These are phyloP conservation scores for Aegle marmelos DNA, from an alignment of 345 rosid species.

Conservation along the genomic window DNA sequence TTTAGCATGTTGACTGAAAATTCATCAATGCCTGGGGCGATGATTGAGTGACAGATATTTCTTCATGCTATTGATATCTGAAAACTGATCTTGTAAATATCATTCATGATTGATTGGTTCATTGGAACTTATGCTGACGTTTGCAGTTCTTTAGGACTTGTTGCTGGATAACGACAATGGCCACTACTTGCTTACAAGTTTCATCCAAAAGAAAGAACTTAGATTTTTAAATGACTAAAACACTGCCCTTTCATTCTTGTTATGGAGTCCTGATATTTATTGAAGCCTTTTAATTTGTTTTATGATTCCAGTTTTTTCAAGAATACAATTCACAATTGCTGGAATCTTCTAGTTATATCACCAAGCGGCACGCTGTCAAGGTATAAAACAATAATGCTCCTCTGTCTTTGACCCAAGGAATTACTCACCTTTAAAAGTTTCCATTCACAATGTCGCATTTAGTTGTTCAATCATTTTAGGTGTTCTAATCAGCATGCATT, in stretches of 20 bases:
- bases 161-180: neutral
- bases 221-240: neutral
- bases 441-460: neutral
- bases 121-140: neutral
- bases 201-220: neutral
- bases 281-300: neutral
- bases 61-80: neutral
- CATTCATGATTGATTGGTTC: neutral
- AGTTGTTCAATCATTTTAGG: neutral
- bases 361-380: conserved; percentile 50
- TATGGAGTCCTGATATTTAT: neutral
- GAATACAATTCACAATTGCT: conserved; percentile 41
- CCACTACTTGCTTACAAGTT: neutral
- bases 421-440: neutral
- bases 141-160: neutral
- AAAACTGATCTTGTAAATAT: neutral
- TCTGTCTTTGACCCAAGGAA: neutral
- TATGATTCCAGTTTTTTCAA: conserved; percentile 37
- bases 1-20: neutral
- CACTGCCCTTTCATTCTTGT: neutral
- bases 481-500: neutral
- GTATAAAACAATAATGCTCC: conserved; percentile 15
- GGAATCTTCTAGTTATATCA: conserved; percentile 40
- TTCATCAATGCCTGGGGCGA: neutral
- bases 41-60: neutral